Evolutionary conservation across 768 basidiomycete species (phyloP).

Genomic region (Hemileccinum impolitum): DNA sequence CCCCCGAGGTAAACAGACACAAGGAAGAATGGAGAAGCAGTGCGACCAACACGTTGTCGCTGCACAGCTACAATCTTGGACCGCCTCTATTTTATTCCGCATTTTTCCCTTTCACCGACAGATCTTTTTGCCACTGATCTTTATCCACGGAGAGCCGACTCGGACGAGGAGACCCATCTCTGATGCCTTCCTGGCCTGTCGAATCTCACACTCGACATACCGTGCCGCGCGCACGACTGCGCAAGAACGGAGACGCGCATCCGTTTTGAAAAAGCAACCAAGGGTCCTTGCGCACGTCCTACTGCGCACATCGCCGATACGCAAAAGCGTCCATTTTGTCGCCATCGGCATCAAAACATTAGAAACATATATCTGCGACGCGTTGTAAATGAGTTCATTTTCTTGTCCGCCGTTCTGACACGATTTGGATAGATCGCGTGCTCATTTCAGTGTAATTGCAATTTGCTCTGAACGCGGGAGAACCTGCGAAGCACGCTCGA

Average conservation of each 20-base stretch:
- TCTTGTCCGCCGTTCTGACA: background rate
- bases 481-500: slow-evolving; percentile 1
- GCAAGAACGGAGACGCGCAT: background rate
- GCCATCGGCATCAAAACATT: slow-evolving; percentile 4
- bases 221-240: background rate
- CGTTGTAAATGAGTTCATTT: slow-evolving; percentile 5
- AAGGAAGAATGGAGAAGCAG: slow-evolving; percentile 13
- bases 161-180: slow-evolving; percentile 1
- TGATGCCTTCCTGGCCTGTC: background rate
- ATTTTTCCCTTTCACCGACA: background rate
- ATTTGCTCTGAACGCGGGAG: slow-evolving; percentile 1
- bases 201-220: background rate
- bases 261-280: background rate
- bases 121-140: slow-evolving; percentile 4
- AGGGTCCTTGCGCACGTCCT: slow-evolving; percentile 8
- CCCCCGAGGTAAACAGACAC: slow-evolving; percentile 9
- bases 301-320: slow-evolving; percentile 10
- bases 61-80: slow-evolving; percentile 6
- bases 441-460: slow-evolving; percentile 15
- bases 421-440: slow-evolving; percentile 17
- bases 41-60: slow-evolving; percentile 23
- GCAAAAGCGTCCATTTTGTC: background rate
- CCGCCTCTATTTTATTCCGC: background rate
- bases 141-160: background rate
- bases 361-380: slow-evolving; percentile 2